Evolutionary conservation across 805 yeast species (phyloP).

Genomic region (Metschnikowia koreensis): DNA sequence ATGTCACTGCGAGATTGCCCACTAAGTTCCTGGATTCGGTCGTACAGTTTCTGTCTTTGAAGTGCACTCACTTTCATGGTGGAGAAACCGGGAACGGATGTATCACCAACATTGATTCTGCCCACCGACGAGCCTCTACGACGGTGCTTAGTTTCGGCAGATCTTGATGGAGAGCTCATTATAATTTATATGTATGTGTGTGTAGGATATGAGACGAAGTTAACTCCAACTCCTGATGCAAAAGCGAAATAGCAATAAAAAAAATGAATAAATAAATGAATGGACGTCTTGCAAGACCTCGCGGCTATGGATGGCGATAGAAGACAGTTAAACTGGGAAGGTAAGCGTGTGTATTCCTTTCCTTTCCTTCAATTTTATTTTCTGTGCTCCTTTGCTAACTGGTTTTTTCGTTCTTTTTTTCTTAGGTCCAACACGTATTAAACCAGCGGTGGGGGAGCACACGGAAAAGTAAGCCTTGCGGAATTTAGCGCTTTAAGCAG

Average conservation of each 20-base stretch:
- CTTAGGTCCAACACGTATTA: neutral
- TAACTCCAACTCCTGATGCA: too few relatives aligned
- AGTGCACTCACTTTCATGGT: constrained; percentile 56
- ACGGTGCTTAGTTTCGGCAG: constrained; percentile 20
- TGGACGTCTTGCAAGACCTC: neutral
- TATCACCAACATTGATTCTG: constrained; percentile 71
- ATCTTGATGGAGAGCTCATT: constrained; percentile 14
- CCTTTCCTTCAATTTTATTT: too few relatives aligned
- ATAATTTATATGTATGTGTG: neutral
- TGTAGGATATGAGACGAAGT: neutral
- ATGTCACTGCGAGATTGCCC: constrained; percentile 37
- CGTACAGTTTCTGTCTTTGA: constrained; percentile 33
- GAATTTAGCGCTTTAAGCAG: neutral
- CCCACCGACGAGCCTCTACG: constrained; percentile 73
- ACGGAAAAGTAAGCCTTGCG: neutral
- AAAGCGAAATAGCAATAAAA: neutral
- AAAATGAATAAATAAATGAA: neutral
- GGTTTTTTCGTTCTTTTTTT: neutral
- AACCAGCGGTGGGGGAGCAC: neutral
- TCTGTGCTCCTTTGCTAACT: too few relatives aligned
- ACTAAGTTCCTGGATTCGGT: constrained; percentile 32
- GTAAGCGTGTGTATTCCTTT: neutral
- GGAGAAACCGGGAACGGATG: constrained; percentile 60
- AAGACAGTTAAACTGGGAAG: neutral
- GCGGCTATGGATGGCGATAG: neutral